Conservation (phyloP, 2,329 filamentous ascomycete genomes). For the Dactylonectria macrodidyma region DNA sequence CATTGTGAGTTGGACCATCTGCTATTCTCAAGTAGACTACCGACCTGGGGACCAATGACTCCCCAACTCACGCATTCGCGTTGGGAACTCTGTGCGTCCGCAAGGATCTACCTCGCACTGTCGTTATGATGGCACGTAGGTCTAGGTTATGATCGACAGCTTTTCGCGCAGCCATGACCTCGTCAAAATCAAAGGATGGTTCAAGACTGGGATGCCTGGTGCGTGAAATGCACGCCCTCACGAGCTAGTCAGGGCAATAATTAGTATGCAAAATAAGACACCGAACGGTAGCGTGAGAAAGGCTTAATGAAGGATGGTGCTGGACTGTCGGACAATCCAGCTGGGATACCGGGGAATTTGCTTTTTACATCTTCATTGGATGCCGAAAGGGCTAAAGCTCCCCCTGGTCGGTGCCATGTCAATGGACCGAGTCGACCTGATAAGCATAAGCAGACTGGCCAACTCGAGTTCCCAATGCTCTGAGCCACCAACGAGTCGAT, state of each 20-base stretch:
- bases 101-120: constrained; percentile 13
- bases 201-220: constrained; percentile 10
- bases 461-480: too few relatives aligned
- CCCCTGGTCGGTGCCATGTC: background rate
- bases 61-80: background rate
- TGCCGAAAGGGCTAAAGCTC: background rate
- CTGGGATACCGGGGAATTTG: background rate
- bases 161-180: constrained; percentile 8
- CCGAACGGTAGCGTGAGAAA: background rate
- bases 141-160: constrained; percentile 19
- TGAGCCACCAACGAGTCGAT: background rate
- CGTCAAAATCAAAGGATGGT: constrained; percentile 12
- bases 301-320: too few relatives aligned
- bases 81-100: background rate
- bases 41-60: too few relatives aligned
- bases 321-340: background rate
- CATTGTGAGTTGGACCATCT: background rate
- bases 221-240: background rate
- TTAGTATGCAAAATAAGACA: background rate
- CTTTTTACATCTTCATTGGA: background rate
- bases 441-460: too few relatives aligned
- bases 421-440: background rate
- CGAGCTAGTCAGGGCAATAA: background rate
- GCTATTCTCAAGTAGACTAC: too few relatives aligned
- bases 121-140: constrained; percentile 4